Percentiles rank a stretch among this genome's conserved stretches.
Conservation (phyloP, 2,329 filamentous ascomycete species). For the Aspergillus clavatus region DNA sequence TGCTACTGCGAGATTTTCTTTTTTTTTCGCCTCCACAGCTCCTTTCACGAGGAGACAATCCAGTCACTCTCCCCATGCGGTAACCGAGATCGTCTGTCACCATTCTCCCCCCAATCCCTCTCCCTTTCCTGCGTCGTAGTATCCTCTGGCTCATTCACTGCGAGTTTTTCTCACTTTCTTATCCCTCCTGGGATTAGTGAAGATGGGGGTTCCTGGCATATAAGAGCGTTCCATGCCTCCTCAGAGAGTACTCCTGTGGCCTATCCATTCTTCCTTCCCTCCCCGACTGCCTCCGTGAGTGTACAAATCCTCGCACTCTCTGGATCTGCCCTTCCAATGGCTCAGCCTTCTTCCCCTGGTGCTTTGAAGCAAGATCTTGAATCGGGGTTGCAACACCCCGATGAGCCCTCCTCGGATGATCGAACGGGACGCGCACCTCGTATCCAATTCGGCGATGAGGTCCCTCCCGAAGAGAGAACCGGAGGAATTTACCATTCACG, state of each 20-base stretch:
- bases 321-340: background rate
- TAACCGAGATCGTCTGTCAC: background rate
- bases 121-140: background rate
- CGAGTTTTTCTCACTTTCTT: background rate
- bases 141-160: background rate
- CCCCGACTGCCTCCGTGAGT: background rate
- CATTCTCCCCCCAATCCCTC: background rate
- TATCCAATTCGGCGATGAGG: slow-evolving; percentile 20
- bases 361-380: background rate
- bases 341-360: background rate
- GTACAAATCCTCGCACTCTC: background rate
- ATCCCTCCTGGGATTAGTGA: background rate
- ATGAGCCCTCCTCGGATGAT: slow-evolving; percentile 1
- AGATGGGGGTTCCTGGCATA: background rate
- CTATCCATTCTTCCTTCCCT: background rate
- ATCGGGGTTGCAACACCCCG: background rate
- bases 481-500: slow-evolving; percentile 14
- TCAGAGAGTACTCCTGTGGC: background rate
- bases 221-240: background rate
- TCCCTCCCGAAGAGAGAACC: slow-evolving; percentile 6
- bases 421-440: slow-evolving; percentile 10
- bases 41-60: background rate
- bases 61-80: background rate
- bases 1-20: background rate
- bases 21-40: background rate